Base-by-base conservation (phyloP, 2,329 filamentous ascomycete genomes). In the Nemania abortiva region DNA sequence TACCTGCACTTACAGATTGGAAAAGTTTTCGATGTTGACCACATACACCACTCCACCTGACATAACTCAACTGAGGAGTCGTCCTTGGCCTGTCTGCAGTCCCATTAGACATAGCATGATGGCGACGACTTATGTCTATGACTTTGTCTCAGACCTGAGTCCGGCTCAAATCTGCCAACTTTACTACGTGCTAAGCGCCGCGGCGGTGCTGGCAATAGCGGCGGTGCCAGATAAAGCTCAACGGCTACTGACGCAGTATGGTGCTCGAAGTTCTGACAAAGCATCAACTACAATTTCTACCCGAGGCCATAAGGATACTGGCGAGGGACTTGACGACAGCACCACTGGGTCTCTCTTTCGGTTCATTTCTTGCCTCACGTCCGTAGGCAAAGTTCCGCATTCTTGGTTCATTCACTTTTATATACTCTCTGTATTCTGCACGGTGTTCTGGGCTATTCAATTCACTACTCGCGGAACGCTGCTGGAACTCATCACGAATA, bases 351-450 rank as follows among this genome's bases (percentile, higher is more conserved):
- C 55, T 34, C 59, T 82, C 22, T 65, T 77, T 58, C 72, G 66
- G 5, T 49, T 81, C 34, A 63, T 84, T 49, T 74, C 75, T 61
- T 74, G 74, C 61, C 50, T 83, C 66, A 81, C 83, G 3, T 80
- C 82, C 1, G 71, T 81, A 53, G 81, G 82, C 73, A 88, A 88
- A 77, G 91, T 98, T 42, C 94, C 95, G 24, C 96, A 98, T 81
- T 87, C 87, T 70, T 98, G 93, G 90, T 98, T 98, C 80, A 87
- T 86, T 52, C 92, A 96, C 74, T 98, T 97, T 82, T 98, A 99
- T 79, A 77, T 92, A 62, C 79, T 90, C 42, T 95, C 93, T 3
- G 82, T 94, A 4, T 77, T 83, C 1, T 90, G 88, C 68, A 95
- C 93, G 0, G 75, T 89, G 4, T 92, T 95, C 79, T 98, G 95